These are phyloP conservation scores for Alternaria arbusti DNA, from an alignment of 2,329 filamentous ascomycete genomes.

Conservation along the genomic window DNA sequence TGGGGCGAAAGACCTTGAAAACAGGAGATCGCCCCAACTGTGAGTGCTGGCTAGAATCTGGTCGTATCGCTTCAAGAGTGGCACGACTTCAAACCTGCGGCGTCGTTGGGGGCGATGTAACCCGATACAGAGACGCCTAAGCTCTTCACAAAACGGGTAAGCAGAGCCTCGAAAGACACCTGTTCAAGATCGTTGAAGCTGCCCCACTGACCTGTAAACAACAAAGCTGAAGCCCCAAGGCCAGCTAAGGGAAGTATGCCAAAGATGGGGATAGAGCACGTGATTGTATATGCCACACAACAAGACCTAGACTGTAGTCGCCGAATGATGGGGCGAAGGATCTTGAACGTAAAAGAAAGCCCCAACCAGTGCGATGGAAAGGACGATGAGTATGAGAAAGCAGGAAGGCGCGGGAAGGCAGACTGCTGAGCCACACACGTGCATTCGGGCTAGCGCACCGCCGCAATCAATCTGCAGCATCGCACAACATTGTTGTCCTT, in stretches of 20 bases:
- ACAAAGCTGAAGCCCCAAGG: not conserved
- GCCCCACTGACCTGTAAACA: not conserved
- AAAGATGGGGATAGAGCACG: not conserved
- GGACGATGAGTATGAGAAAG: not conserved
- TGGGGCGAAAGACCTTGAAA: too few relatives aligned
- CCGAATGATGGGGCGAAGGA: not conserved
- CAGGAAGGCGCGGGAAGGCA: not conserved
- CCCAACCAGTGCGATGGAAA: not conserved
- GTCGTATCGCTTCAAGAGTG: not conserved
- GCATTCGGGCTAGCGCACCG: not conserved
- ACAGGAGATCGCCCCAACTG: too few relatives aligned
- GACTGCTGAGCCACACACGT: not conserved
- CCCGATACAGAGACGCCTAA: not conserved
- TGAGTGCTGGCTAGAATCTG: not conserved
- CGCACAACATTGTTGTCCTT: not conserved
- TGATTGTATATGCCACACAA: not conserved
- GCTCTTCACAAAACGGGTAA: not conserved
- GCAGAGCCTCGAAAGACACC: not conserved
- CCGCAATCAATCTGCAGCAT: not conserved
- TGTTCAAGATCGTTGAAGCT: not conserved
- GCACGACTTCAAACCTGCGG: not conserved
- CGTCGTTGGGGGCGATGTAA: not conserved
- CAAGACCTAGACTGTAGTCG: slow-evolving; percentile 1
- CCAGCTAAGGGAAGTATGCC: not conserved
- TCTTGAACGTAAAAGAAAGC: not conserved